Evolutionary conservation across 2,329 filamentous ascomycete genomes (phyloP).

Genomic region (Cryphonectria naterciae): DNA sequence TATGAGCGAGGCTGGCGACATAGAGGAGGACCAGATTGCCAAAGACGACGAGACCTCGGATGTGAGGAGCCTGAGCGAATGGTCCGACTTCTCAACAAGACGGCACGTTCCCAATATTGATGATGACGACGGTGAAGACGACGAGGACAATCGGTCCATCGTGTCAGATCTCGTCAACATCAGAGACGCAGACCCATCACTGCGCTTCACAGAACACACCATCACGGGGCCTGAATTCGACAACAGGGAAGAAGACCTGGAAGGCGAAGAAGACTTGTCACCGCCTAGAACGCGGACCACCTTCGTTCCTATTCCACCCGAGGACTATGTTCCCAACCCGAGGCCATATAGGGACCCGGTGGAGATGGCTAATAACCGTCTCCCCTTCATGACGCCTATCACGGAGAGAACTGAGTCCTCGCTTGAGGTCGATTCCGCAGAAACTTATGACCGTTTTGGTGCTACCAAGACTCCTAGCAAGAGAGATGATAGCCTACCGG

Average conservation of each 20-base stretch:
- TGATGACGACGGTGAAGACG: conserved; percentile 39
- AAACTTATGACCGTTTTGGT: conserved; percentile 53
- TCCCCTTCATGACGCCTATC: conserved; percentile 99
- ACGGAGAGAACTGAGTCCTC: conserved; percentile 94
- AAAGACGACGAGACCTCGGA: conserved; percentile 57
- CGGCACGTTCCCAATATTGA: conserved; percentile 65
- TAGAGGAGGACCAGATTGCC: conserved; percentile 47
- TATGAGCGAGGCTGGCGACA: conserved; percentile 45
- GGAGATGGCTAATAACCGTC: conserved; percentile 82
- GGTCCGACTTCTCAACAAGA: conserved; percentile 83
- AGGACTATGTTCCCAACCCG: conserved; percentile 81
- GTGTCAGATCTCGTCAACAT: conserved; percentile 47
- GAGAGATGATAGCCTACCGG: conserved; percentile 40
- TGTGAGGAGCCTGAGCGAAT: conserved; percentile 73
- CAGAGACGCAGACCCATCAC: conserved; percentile 38
- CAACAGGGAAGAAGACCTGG: conserved; percentile 44
- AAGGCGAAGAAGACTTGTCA: conserved; percentile 42
- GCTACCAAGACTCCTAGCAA: conserved; percentile 79
- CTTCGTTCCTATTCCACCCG: conserved; percentile 82
- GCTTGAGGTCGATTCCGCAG: conserved; percentile 66
- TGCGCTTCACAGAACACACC: conserved; percentile 29
- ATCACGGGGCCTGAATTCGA: conserved; percentile 33
- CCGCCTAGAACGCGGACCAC: conserved; percentile 61
- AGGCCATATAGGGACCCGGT: conserved; percentile 80
- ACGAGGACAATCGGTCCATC: conserved; percentile 40